Conservation (phyloP, 495 filamentous ascomycete genomes). For the Penicillium daleae region DNA sequence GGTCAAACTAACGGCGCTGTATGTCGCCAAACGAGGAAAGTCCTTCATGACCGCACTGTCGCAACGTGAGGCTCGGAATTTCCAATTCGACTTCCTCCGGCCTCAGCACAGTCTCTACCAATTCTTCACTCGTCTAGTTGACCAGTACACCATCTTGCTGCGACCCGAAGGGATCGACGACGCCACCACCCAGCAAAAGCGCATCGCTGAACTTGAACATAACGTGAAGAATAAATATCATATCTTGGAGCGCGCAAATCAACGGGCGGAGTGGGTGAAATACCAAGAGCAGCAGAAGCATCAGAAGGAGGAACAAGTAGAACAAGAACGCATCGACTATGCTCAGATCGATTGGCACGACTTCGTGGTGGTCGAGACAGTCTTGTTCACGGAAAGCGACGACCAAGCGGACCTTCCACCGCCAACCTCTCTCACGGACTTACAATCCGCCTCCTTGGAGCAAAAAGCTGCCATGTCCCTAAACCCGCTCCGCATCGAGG, state of each 20-base stretch:
- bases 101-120: slow-evolving; percentile 95
- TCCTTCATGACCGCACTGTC: slow-evolving; percentile 86
- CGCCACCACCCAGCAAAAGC: slow-evolving; percentile 68
- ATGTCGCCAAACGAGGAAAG: slow-evolving; percentile 88
- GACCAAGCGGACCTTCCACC: slow-evolving; percentile 85
- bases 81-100: slow-evolving; percentile 94
- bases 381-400: slow-evolving; percentile 89
- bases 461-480: slow-evolving; percentile 91
- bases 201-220: slow-evolving; percentile 73
- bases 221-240: slow-evolving; percentile 80
- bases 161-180: slow-evolving; percentile 66
- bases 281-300: slow-evolving; percentile 84
- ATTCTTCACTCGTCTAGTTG: slow-evolving; percentile 88
- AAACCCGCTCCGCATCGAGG: slow-evolving; percentile 84
- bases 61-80: slow-evolving; percentile 87
- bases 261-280: slow-evolving; percentile 84
- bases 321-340: slow-evolving; percentile 82
- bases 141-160: slow-evolving; percentile 89
- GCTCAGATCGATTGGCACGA: slow-evolving; percentile 98
- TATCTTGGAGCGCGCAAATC: slow-evolving; percentile 76
- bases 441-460: slow-evolving; percentile 91
- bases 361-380: slow-evolving; percentile 93
- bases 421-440: slow-evolving; percentile 83
- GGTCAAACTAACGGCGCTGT: slow-evolving; percentile 84
- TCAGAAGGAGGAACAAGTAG: slow-evolving; percentile 85